Evolutionary conservation across 352 stramenopile genomes (phyloP).

Genomic region (Pythium sp.): DNA sequence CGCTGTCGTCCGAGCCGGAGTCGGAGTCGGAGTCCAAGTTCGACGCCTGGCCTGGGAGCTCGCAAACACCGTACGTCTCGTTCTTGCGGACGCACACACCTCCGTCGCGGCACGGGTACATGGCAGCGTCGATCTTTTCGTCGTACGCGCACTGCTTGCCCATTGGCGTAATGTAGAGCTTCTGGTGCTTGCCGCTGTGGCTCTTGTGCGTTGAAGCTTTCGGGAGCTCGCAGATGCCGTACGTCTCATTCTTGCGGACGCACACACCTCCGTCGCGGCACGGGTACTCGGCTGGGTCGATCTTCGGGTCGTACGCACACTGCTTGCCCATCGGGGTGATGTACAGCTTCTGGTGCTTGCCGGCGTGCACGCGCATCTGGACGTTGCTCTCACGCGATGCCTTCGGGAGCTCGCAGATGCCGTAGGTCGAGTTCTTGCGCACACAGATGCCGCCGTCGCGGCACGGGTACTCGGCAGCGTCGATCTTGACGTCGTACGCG

Average conservation of each 20-base stretch:
- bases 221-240: slow-evolving; percentile 38
- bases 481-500: slow-evolving; percentile 53
- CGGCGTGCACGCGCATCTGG: slow-evolving; percentile 30
- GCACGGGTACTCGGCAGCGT: slow-evolving; percentile 58
- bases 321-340: slow-evolving; percentile 49
- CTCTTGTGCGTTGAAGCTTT: background rate
- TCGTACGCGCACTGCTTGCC: slow-evolving; percentile 61
- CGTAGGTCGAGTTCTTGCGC: slow-evolving; percentile 52
- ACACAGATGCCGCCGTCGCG: slow-evolving; percentile 38
- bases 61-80: slow-evolving; percentile 53
- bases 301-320: slow-evolving; percentile 53
- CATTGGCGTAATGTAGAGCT: slow-evolving; percentile 54
- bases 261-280: slow-evolving; percentile 43
- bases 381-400: slow-evolving; percentile 16
- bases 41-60: slow-evolving; percentile 10
- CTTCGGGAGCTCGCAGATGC: slow-evolving; percentile 31
- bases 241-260: slow-evolving; percentile 49
- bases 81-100: slow-evolving; percentile 50
- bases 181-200: slow-evolving; percentile 20
- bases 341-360: slow-evolving; percentile 40
- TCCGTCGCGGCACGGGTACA: slow-evolving; percentile 51
- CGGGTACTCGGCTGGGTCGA: slow-evolving; percentile 56
- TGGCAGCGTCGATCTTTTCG: slow-evolving; percentile 40
- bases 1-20: slow-evolving; percentile 15
- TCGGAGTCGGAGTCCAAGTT: slow-evolving; percentile 14